These are phyloP conservation scores for Syzygium aqueum DNA, from an alignment of 345 rosid species.

Conservation along the genomic window DNA sequence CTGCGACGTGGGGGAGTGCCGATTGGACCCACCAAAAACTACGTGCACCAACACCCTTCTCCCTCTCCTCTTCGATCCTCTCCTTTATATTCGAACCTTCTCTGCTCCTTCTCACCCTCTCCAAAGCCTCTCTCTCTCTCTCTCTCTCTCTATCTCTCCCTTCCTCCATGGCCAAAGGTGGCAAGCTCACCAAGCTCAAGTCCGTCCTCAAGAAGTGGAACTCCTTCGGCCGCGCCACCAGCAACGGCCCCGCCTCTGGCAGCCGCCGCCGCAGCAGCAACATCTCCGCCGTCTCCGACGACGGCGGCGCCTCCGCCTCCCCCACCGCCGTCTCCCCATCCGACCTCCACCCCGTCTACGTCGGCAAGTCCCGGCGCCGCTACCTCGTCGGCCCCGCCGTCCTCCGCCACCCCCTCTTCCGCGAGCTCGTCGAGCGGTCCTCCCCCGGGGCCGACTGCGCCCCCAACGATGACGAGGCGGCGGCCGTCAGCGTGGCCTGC, in stretches of 20 bases:
- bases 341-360: conserved; percentile 63
- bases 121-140: background rate
- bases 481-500: conserved; percentile 46
- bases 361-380: conserved; percentile 65
- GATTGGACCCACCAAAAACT: background rate
- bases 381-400: conserved; percentile 61
- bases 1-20: background rate
- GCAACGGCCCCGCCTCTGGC: background rate
- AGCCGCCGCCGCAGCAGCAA: conserved; percentile 21
- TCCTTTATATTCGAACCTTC: conserved; percentile 12
- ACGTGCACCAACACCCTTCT: background rate
- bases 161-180: conserved; percentile 44
- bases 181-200: conserved; percentile 66
- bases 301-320: conserved; percentile 3
- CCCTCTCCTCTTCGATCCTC: background rate
- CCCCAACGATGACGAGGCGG: background rate
- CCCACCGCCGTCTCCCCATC: conserved; percentile 8
- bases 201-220: conserved; percentile 78
- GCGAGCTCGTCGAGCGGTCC: conserved; percentile 32
- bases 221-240: conserved; percentile 49
- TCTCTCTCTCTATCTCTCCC: background rate
- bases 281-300: conserved; percentile 23
- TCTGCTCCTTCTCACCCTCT: conserved; percentile 11
- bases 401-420: conserved; percentile 28
- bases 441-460: conserved; percentile 2